A percentile compares a stretch with the other conserved stretches of the same genome.
These are phyloP conservation scores for Phytophthora megakarya DNA, from an alignment of 352 stramenopile species.

Conservation along the genomic window DNA sequence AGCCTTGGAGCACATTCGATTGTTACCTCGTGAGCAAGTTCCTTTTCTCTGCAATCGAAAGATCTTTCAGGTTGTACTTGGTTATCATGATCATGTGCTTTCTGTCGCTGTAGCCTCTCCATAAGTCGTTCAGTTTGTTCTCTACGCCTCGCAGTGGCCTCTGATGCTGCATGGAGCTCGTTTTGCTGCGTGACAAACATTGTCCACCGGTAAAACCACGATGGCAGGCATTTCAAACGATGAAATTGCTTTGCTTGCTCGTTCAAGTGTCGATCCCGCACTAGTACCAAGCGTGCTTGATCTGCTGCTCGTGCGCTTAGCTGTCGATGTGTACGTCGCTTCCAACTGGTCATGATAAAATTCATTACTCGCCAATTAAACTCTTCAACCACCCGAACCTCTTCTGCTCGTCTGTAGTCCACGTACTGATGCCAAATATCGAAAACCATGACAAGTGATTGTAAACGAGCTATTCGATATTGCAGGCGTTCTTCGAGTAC, in stretches of 20 bases:
- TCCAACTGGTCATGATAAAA: slow-evolving; percentile 27
- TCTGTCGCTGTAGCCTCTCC: slow-evolving; percentile 40
- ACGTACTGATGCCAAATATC: slow-evolving; percentile 21
- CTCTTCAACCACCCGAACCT: slow-evolving; percentile 20
- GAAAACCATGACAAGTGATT: slow-evolving; percentile 18
- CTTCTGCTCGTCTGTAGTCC: slow-evolving; percentile 12
- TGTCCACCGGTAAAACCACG: slow-evolving; percentile 64
- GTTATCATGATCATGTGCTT: neutral
- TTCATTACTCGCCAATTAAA: slow-evolving; percentile 35
- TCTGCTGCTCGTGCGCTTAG: slow-evolving; percentile 16
- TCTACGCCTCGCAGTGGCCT: slow-evolving; percentile 34
- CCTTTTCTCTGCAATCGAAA: neutral
- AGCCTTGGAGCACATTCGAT: neutral
- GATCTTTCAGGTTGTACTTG: slow-evolving; percentile 1
- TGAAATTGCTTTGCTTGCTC: slow-evolving; percentile 42
- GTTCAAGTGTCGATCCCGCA: slow-evolving; percentile 25
- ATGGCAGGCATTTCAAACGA: slow-evolving; percentile 40
- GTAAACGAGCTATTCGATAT: slow-evolving; percentile 26
- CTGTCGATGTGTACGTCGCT: slow-evolving; percentile 14
- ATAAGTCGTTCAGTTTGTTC: slow-evolving; percentile 47
- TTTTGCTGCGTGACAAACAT: slow-evolving; percentile 28
- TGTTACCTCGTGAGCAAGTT: neutral
- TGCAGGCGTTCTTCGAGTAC: slow-evolving; percentile 36
- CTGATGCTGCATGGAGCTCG: slow-evolving; percentile 32
- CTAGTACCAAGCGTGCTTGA: slow-evolving; percentile 18